Conservation (phyloP, 768 basidiomycete genomes). For the Fomitopsis serialis region DNA sequence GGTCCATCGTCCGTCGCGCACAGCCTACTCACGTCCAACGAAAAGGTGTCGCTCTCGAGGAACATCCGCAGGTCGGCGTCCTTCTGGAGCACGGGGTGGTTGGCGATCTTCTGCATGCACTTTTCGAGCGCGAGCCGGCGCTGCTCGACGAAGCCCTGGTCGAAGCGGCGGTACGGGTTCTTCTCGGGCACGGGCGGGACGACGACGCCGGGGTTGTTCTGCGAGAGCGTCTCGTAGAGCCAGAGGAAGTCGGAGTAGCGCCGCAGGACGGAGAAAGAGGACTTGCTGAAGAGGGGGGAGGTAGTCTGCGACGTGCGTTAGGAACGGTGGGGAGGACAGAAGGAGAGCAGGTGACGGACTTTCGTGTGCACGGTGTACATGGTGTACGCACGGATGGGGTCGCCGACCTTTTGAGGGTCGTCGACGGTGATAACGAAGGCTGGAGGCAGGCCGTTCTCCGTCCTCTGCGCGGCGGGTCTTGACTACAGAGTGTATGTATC, state of each 20-base stretch:
- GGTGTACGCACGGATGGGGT: slow-evolving; percentile 87
- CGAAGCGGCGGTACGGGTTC: slow-evolving; percentile 88
- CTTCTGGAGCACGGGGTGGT: slow-evolving; percentile 85
- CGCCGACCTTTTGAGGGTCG: slow-evolving; percentile 96
- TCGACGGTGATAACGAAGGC: slow-evolving; percentile 88
- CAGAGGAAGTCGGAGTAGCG: slow-evolving; percentile 97
- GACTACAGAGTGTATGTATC: too few relatives aligned
- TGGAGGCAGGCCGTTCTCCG: slow-evolving; percentile 50
- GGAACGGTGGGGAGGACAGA: slow-evolving; percentile 8
- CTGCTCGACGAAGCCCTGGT: slow-evolving; percentile 86
- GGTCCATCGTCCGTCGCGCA: too few relatives aligned
- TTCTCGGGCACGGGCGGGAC: slow-evolving; percentile 97
- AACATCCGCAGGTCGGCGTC: slow-evolving; percentile 88
- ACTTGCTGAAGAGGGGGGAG: slow-evolving; percentile 77
- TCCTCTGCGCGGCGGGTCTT: slow-evolving; percentile 1
- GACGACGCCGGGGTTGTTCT: slow-evolving; percentile 94
- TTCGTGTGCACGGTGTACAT: slow-evolving; percentile 95
- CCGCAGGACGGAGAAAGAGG: slow-evolving; percentile 88
- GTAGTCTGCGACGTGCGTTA: slow-evolving; percentile 51
- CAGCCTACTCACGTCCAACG: slow-evolving; percentile 84
- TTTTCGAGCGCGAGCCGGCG: slow-evolving; percentile 80
- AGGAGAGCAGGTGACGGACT: slow-evolving; percentile 35
- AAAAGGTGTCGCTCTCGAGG: slow-evolving; percentile 89
- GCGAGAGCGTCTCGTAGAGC: slow-evolving; percentile 84
- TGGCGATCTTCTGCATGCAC: slow-evolving; percentile 89